Evolutionary conservation across 805 yeast genomes (phyloP), one percentile per base, ranked within the genome.

Genomic region (Nakazawaea ernobii): DNA sequence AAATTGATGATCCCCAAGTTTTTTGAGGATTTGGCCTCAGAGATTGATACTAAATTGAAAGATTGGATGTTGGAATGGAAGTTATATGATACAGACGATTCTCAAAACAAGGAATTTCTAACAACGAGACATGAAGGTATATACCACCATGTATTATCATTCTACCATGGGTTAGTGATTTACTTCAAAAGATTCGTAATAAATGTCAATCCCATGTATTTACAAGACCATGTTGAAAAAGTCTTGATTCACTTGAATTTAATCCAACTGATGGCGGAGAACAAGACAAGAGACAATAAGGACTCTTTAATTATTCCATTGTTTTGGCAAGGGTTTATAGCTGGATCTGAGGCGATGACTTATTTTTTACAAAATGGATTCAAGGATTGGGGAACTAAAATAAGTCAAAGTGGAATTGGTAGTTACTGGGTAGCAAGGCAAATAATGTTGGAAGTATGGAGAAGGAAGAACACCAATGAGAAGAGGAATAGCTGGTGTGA

Each of bases 241-340:
- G 85, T 86, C 1, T 68, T 88, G 43, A 66, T 70, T 24, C 89
- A 84, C 58, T 66, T 88, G 53, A 80, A 83, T 56, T 69, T 73
- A 48, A 75, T 89, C 47, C 86, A 81, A 49, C 59, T 62, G 36
- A 66, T 86, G 42, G 79, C 83, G 32, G 74, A 75, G 6, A 52
- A 53, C 2, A 62, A 67, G 14, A 37, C 50, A 15, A 35, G 39
- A 24, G 51, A 58, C 29, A 58, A 63, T 46, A 65, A 72, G 17
- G 80, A 77, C 26, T 80, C 83, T 1, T 75, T 84, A 17, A 79
- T 80, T 43, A 78, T 84, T 32, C 96, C 97, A 4, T 67, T 87
- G 32, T 80, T 87, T 55, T 89, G 96, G 94, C 92, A 86, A 58
- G 95, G 94, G 0, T 89, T 89, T 55, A 83, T 89, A 39, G 90